Percentiles rank a stretch among this genome's conserved stretches.
phyloP scores from a whole-genome alignment of 2,329 filamentous ascomycete genomes.

The Sporothrix humicola region DNA sequence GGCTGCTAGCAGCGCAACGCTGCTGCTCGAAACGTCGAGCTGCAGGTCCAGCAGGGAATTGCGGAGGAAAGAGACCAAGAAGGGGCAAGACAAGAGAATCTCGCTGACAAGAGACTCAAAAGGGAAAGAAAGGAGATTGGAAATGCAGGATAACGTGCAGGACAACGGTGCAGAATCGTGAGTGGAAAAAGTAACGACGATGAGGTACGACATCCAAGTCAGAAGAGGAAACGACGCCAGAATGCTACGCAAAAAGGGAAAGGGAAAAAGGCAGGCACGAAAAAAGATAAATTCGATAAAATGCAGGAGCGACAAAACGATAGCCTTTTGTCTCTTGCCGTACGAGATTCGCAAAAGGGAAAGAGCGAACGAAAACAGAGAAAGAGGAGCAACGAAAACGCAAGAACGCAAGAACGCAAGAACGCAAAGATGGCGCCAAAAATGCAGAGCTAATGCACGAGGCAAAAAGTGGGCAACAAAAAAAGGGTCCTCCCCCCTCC shows the following conservation, averaged over 20 bases:
- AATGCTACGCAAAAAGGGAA: too few species aligned
- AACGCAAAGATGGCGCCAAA: conserved; percentile 6
- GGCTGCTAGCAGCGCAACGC: conserved; percentile 21
- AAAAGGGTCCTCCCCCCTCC: neutral
- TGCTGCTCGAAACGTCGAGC: conserved; percentile 28
- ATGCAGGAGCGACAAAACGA: neutral
- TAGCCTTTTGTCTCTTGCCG: neutral
- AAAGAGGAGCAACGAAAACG: neutral
- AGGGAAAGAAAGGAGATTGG: neutral
- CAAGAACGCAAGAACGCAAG: neutral
- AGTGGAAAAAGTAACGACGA: conserved; percentile 14
- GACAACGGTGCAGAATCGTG: conserved; percentile 25
- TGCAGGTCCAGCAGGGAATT: conserved; percentile 21
- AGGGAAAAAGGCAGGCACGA: neutral
- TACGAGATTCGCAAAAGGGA: conserved; percentile 8
- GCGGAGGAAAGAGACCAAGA: neutral
- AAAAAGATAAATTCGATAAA: conserved; percentile 9
- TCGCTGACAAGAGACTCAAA: neutral
- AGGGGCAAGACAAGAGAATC: neutral
- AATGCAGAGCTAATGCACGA: conserved; percentile 23
- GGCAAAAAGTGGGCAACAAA: conserved; percentile 18
- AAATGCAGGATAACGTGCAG: conserved; percentile 11
- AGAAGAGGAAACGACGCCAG: neutral
- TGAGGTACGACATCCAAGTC: neutral
- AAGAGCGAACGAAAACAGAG: conserved; percentile 17